phyloP scores from a whole-genome alignment of 208 protist species.

The Trichomonas vaginalis region DNA sequence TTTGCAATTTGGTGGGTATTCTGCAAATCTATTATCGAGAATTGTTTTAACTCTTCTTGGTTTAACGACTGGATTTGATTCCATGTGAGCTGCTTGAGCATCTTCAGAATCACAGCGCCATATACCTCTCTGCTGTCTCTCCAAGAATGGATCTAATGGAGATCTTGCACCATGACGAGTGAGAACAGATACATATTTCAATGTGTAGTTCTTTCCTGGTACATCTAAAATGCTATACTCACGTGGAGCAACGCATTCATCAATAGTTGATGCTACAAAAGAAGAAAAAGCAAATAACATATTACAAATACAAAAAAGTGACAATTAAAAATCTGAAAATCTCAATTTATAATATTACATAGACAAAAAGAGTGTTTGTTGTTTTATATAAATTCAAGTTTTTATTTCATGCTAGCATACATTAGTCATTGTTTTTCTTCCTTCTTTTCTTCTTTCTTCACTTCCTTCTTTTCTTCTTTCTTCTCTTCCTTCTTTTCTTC shows the following conservation, averaged over 20 bases:
- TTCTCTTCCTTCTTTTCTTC: no score
- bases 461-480: no score
- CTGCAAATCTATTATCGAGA: background rate
- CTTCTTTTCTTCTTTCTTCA: no score
- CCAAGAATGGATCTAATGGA: background rate
- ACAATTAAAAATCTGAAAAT: no score
- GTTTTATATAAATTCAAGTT: no score
- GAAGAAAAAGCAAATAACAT: background rate
- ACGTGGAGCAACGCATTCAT: background rate
- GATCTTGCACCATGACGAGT: background rate
- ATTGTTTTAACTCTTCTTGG: background rate
- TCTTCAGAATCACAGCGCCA: background rate
- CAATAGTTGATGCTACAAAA: background rate
- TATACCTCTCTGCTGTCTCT: background rate
- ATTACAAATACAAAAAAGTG: no score
- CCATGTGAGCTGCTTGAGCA: background rate
- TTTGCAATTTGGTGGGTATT: background rate
- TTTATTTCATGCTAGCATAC: no score
- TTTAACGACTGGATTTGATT: background rate
- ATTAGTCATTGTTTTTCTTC: no score
- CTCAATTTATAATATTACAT: no score
- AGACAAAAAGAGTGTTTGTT: no score
- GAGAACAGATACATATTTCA: background rate
- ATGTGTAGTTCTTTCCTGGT: background rate
- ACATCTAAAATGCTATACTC: background rate